These are phyloP conservation scores for Penicillium sp. DNA, from an alignment of 2,329 filamentous ascomycete genomes.

Conservation along the genomic window DNA sequence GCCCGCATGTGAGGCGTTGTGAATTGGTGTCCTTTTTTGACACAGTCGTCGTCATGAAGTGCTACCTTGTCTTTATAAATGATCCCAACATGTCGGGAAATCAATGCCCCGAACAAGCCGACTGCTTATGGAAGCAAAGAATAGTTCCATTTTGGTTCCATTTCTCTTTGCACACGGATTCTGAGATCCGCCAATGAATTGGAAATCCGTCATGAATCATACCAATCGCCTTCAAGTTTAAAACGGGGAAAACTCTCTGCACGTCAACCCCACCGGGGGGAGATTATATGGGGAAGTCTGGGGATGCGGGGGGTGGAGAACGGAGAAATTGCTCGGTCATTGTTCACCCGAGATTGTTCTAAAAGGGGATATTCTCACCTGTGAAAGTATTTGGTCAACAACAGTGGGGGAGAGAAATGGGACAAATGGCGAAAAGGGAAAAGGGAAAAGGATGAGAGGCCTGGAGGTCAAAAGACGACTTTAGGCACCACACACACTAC, in stretches of 20 bases:
- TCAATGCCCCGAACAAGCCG: constrained; percentile 2
- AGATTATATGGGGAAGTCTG: constrained; percentile 4
- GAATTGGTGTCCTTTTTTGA: neutral
- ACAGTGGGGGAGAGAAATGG: neutral
- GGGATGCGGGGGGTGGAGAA: constrained; percentile 6
- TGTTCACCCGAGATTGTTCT: constrained; percentile 13
- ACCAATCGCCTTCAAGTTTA: neutral
- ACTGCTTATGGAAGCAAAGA: neutral
- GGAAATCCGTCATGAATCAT: neutral
- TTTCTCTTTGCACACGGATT: neutral
- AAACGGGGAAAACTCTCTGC: neutral
- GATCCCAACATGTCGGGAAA: neutral
- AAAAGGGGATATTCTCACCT: no score
- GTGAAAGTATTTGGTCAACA: neutral
- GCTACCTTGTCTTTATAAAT: neutral
- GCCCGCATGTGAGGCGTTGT: neutral
- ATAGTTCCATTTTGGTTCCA: neutral
- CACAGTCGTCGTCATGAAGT: neutral
- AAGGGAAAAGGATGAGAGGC: neutral
- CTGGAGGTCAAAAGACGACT: neutral
- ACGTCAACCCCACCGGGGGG: neutral
- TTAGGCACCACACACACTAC: neutral
- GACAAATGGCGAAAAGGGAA: neutral
- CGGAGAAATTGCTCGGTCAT: constrained; percentile 21
- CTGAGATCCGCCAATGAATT: neutral